Conservation (phyloP, 805 yeast species). For the Lachancea mirantina region DNA sequence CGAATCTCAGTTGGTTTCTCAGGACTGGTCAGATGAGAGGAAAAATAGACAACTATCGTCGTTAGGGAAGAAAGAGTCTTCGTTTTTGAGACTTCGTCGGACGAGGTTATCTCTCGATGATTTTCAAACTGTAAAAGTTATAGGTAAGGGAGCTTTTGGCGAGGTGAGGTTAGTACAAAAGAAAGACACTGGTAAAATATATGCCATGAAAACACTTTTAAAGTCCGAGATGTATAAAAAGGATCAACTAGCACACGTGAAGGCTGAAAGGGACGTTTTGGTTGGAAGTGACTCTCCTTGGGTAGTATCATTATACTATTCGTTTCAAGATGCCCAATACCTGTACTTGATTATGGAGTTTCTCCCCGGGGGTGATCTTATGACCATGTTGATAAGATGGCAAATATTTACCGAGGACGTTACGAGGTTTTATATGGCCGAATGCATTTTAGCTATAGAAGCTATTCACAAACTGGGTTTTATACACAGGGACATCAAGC, state of each 20-base stretch:
- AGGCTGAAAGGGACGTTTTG: constrained; percentile 90
- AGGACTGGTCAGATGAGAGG: constrained; percentile 78
- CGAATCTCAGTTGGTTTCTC: constrained; percentile 61
- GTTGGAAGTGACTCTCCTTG: constrained; percentile 90
- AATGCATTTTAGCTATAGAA: constrained; percentile 90
- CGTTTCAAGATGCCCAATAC: constrained; percentile 73
- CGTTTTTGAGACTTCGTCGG: constrained; percentile 74
- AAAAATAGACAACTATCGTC: constrained; percentile 73
- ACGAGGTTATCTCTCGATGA: constrained; percentile 78
- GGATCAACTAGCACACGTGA: constrained; percentile 91
- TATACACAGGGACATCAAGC: constrained; percentile 95
- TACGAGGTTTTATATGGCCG: constrained; percentile 90
- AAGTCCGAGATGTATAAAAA: constrained; percentile 92
- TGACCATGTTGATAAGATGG: constrained; percentile 95
- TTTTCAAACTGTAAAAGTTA: constrained; percentile 78
- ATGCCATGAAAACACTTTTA: constrained; percentile 87
- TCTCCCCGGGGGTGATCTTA: constrained; percentile 83
- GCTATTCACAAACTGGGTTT: constrained; percentile 90
- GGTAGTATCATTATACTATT: constrained; percentile 73
- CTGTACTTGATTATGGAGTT: constrained; percentile 88
- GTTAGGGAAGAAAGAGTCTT: constrained; percentile 83
- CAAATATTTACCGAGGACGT: constrained; percentile 91
- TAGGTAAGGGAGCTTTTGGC: constrained; percentile 97
- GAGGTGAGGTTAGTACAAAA: constrained; percentile 93
- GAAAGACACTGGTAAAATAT: constrained; percentile 80